Base-by-base conservation (phyloP, 2,329 filamentous ascomycete species). In the Aureobasidium sp. region DNA sequence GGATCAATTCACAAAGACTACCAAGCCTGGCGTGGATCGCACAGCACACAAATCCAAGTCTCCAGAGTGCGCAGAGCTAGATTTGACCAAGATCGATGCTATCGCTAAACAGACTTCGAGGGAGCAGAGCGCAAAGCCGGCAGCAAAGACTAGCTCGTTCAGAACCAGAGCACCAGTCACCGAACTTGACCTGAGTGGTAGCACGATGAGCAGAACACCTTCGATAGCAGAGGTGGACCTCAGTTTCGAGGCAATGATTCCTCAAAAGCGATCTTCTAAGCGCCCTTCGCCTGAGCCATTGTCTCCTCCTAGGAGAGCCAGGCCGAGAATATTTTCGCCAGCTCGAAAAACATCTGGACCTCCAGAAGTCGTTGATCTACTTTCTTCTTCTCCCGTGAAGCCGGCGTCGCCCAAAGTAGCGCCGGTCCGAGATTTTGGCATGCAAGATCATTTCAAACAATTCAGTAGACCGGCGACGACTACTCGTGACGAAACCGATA, bases 331-430 rank as follows among this genome's bases (percentile, higher is more conserved):
- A 27, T 67, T 65, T 42, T 68, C 70, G 3, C 71, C 70, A 3
- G 67, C 67, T 4, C 68, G 61, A 21, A 50, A 37, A 45, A 8
- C 69, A 1, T 65, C 60, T 32, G 69, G 67, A 42, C 59, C 62
- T 25, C 44, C 61, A 9, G 68, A 67, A 13, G 61, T 71, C 27
- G 66, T 74, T 36, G 65, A 68, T 44, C 65, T 73, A 3, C 59
- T 72, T 25, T 73, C 72, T 3, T 54, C 50, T 14, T 68, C 70
- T n/a, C 67, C 67, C 51, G 63, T 45, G 9, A 64, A 61, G 36
- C 47, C 41, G 34, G 32, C 48, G 30, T 39, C 49, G 1, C 21
- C 32, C 2, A 48, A 30, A 37, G 25, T 11, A 41, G 49, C 34
- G 2, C 3, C n/a, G 3, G 4, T 10, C 10, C 62, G 48, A 25